A percentile compares a stretch with the other conserved stretches of the same genome.
Conservation (phyloP, 768 basidiomycete genomes). For the Tylopilus felleus region DNA sequence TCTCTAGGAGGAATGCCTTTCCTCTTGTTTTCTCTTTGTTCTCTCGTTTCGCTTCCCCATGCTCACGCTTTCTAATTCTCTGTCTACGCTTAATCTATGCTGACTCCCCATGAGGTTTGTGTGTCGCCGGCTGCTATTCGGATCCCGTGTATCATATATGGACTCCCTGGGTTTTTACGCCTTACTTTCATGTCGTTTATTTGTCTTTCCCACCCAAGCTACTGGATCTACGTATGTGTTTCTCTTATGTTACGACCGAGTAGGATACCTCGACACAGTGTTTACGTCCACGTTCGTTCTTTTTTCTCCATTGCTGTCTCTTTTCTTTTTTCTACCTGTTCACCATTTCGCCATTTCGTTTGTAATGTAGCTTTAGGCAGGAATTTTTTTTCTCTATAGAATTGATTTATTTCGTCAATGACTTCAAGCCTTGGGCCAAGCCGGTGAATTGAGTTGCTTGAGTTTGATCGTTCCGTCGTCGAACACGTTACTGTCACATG, state of each 20-base stretch:
- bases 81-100: conserved; percentile 1
- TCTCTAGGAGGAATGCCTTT: background rate
- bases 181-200: no score
- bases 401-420: background rate
- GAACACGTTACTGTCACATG: no score
- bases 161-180: background rate
- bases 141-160: conserved; percentile 17
- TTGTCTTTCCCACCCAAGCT: background rate
- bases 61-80: background rate
- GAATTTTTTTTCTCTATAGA: background rate
- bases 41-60: background rate
- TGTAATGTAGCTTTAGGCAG: background rate
- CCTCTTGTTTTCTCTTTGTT: background rate
- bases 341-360: background rate
- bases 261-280: conserved; percentile 2
- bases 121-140: background rate
- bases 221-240: conserved; percentile 1
- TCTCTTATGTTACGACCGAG: background rate
- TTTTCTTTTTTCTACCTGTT: background rate
- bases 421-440: background rate
- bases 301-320: background rate
- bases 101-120: conserved; percentile 1
- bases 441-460: no score
- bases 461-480: no score
- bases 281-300: background rate